These are phyloP conservation scores for Mycena metata DNA, from an alignment of 768 basidiomycete genomes.

Conservation along the genomic window DNA sequence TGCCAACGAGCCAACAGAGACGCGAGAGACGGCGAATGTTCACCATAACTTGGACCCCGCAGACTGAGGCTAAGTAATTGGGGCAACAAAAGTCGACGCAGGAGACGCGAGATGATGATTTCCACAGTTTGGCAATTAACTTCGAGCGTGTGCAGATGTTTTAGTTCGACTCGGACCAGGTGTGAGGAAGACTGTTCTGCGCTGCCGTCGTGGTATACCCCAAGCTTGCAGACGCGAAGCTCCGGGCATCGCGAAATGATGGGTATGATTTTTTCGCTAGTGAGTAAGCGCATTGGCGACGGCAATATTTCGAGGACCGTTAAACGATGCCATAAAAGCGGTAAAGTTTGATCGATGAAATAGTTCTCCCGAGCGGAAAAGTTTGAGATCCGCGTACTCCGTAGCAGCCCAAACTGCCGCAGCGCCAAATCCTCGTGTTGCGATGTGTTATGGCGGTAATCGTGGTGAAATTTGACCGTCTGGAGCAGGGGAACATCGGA, in stretches of 20 bases:
- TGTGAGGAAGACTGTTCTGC: no score
- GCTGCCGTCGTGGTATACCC: background rate
- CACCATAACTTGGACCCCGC: background rate
- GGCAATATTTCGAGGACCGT: background rate
- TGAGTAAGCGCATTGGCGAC: background rate
- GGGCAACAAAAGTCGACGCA: conserved; percentile 1
- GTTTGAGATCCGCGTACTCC: background rate
- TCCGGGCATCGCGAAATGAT: background rate
- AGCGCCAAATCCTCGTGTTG: no score
- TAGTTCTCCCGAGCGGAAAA: background rate
- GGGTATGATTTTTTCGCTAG: background rate
- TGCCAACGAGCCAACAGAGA: background rate
- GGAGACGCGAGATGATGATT: background rate
- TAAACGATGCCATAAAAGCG: background rate
- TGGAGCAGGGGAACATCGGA: background rate
- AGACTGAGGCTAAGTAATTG: background rate
- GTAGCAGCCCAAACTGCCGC: background rate
- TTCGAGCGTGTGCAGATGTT: background rate
- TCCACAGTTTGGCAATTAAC: background rate
- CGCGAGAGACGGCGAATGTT: background rate
- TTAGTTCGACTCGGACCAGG: background rate
- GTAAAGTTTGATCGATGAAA: background rate
- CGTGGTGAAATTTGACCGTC: background rate
- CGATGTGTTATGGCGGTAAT: background rate
- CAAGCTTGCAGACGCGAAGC: background rate